Conservation (phyloP, 2,329 filamentous ascomycete genomes). For the Fusarium vanettenii region DNA sequence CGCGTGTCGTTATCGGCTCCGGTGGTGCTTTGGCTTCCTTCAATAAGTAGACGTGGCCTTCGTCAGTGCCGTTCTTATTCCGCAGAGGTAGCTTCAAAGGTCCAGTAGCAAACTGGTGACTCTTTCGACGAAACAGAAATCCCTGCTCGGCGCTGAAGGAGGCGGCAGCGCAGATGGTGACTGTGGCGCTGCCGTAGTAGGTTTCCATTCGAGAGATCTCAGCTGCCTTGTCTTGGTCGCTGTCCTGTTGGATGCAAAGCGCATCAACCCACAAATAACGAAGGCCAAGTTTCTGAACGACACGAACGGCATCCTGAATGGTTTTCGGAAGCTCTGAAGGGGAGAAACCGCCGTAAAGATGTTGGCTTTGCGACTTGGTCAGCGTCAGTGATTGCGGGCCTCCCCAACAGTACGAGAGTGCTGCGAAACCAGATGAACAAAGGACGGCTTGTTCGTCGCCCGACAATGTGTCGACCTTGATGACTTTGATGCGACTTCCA, state of each 20-base stretch:
- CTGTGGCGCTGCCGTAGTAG: background rate
- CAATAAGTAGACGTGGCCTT: background rate
- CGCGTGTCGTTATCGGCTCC: background rate
- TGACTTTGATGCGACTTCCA: background rate
- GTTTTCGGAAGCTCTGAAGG: background rate
- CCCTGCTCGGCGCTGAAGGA: background rate
- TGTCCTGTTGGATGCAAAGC: background rate
- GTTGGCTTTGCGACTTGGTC: background rate
- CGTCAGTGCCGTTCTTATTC: background rate
- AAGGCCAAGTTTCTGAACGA: background rate
- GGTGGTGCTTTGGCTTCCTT: background rate
- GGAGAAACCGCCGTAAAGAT: background rate
- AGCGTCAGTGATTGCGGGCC: background rate
- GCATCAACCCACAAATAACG: background rate
- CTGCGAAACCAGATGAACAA: background rate
- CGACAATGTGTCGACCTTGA: background rate
- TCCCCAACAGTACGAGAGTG: background rate
- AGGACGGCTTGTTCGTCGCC: accelerated
- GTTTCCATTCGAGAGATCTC: background rate
- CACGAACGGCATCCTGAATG: background rate
- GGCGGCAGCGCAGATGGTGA: background rate
- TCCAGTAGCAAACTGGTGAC: background rate
- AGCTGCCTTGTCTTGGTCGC: background rate
- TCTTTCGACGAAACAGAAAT: background rate
- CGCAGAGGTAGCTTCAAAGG: background rate